Base-by-base conservation (phyloP, 116 monocot genomes). In the Iris pallida region DNA sequence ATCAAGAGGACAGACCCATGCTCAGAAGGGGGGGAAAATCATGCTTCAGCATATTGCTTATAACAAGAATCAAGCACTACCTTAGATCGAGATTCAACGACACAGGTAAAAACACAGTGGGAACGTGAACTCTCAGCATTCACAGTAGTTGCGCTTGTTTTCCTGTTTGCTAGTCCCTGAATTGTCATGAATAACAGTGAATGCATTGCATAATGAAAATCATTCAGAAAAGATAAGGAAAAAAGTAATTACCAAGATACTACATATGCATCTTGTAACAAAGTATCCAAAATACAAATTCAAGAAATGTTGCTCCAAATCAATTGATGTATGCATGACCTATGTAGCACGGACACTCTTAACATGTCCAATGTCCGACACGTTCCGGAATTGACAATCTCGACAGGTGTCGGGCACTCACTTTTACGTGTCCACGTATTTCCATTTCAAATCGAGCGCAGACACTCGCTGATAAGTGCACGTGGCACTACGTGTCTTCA, bases 51-150 rank as follows among this genome's bases (percentile, higher is more conserved):
- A 13, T 0, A 8, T 42, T 54, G 54, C 10, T 42, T 14, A 48
- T 16, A 55, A 8, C 54, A 54, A 60, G 18, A 7, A 19, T 46
- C 9, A 57, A 9, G 5, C n/a, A 55, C 15, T 70, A 91, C 95
- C 95, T 95, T 95, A 5, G 85, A 88, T 10, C 82, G 80, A 57
- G 86, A 95, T 73, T 91, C 89, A 30, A 95, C 85, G 54, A 95
- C 79, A 64, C 95, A 95, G 20, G 95, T 95, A 74, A 95, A 91
- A 57, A 95, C 91, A 73, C 95, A 91, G 76, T 95, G 95, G 76
- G 95, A 95, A 42, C 95, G 95, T 7, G 95, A 95, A 76, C 95
- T 95, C 63, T 95, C 95, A 57, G 77, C 76, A 68, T 95, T 95
- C 71, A 86, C 75, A 71, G 86, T 89, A 8, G 95, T 95, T 65